These are phyloP conservation scores for Termitomyces sp. DNA, from an alignment of 768 basidiomycete genomes.

Conservation along the genomic window DNA sequence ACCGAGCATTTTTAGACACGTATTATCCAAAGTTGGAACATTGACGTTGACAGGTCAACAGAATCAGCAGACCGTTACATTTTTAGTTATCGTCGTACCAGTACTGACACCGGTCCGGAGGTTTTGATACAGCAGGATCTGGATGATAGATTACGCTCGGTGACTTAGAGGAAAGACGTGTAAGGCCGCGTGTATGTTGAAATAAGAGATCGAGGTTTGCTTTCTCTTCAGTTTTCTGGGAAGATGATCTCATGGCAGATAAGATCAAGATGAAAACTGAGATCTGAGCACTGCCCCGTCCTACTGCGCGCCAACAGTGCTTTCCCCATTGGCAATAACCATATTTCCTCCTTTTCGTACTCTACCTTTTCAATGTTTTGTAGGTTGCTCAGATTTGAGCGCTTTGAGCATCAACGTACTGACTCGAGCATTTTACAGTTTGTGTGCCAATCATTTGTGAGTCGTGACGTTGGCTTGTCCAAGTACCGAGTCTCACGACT, in stretches of 20 bases:
- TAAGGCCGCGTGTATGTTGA: not conserved
- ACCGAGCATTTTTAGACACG: not conserved
- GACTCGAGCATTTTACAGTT: slow-evolving; percentile 25
- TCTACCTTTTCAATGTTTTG: slow-evolving; percentile 16
- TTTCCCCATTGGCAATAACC: not conserved
- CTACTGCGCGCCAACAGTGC: not conserved
- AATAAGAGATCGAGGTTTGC: not conserved
- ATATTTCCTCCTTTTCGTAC: not conserved
- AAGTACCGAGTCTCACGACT: not conserved
- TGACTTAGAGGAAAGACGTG: not conserved
- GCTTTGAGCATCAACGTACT: not conserved
- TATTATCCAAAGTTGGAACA: not conserved
- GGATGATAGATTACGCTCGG: not conserved
- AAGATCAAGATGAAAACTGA: slow-evolving; percentile 3
- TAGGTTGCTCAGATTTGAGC: slow-evolving; percentile 7
- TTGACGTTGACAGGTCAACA: not conserved
- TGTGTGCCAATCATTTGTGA: slow-evolving; percentile 49
- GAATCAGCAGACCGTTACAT: not conserved
- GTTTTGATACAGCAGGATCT: not conserved
- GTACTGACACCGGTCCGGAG: not conserved
- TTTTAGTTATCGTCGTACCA: not conserved
- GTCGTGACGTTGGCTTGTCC: slow-evolving; percentile 13
- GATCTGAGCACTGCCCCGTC: not conserved
- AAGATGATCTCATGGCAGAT: not conserved
- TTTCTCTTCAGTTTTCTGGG: no score